Percentiles rank a stretch among this genome's conserved stretches.
phyloP scores from a whole-genome alignment of 2,329 filamentous ascomycete genomes.

The Paraphaeosphaeria sporulosa region DNA sequence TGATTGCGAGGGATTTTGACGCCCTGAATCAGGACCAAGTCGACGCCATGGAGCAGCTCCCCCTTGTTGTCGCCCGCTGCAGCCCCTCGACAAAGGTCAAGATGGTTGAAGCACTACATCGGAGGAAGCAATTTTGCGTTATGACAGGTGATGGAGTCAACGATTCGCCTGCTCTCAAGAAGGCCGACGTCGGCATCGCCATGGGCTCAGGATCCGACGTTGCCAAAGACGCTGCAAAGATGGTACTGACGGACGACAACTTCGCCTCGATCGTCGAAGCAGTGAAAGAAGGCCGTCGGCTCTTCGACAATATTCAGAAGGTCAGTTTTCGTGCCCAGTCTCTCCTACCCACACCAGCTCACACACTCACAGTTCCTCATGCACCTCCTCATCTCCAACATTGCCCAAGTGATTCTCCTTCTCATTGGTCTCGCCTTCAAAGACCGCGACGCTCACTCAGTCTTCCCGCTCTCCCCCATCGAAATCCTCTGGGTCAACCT shows the following conservation, averaged over 20 bases:
- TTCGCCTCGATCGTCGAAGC: constrained; percentile 53
- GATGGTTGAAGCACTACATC: constrained; percentile 54
- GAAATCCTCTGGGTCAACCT: constrained; percentile 59
- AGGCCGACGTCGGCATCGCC: constrained; percentile 53
- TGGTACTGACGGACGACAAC: constrained; percentile 52
- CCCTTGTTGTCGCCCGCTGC: constrained; percentile 56
- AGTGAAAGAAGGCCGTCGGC: constrained; percentile 50
- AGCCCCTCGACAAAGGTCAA: constrained; percentile 57
- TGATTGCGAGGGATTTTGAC: constrained; percentile 56
- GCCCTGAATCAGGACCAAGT: constrained; percentile 53
- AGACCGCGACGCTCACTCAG: constrained; percentile 52
- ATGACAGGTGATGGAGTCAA: constrained; percentile 56
- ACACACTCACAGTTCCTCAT: constrained; percentile 48
- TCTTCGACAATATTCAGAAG: constrained; percentile 54
- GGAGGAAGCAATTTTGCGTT: constrained; percentile 49
- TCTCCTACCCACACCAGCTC: neutral
- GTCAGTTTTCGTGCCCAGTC: constrained; percentile 18
- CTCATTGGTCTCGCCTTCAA: constrained; percentile 57
- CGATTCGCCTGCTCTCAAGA: constrained; percentile 51
- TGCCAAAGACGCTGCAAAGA: constrained; percentile 51
- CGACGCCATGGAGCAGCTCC: constrained; percentile 51
- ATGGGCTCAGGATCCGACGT: constrained; percentile 52
- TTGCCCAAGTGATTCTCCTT: constrained; percentile 57
- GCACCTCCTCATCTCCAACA: constrained; percentile 58
- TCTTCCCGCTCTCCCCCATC: constrained; percentile 56